Percentiles rank a stretch among this genome's conserved stretches.
Conservation (phyloP, 1,284 basidiomycete genomes). For the Ceratobasidium sp. region DNA sequence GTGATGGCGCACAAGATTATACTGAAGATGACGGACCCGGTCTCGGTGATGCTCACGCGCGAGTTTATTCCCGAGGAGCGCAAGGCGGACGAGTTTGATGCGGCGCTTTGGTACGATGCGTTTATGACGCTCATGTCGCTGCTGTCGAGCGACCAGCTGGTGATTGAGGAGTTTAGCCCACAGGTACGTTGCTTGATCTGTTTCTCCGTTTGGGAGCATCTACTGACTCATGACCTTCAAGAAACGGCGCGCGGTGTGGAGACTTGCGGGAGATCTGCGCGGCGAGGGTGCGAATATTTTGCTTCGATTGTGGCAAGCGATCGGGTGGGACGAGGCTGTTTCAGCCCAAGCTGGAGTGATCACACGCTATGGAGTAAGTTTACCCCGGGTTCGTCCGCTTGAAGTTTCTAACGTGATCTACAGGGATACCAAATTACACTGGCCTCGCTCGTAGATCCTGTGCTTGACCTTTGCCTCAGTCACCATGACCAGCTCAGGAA, state of each 20-base stretch:
- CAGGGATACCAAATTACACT: slow-evolving; percentile 88
- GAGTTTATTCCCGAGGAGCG: slow-evolving; percentile 82
- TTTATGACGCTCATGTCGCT: slow-evolving; percentile 87
- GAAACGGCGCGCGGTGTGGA: slow-evolving; percentile 96
- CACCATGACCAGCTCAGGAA: slow-evolving; percentile 93
- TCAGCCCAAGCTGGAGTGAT: slow-evolving; percentile 61
- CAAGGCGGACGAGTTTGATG: slow-evolving; percentile 75
- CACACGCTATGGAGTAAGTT: slow-evolving; percentile 72
- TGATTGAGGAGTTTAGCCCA: slow-evolving; percentile 94
- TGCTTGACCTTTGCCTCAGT: slow-evolving; percentile 93
- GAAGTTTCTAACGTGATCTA: slow-evolving; percentile 41
- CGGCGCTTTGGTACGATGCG: slow-evolving; percentile 83
- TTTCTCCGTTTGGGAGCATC: slow-evolving; percentile 19
- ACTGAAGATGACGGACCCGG: slow-evolving; percentile 88
- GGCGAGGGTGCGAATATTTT: slow-evolving; percentile 92
- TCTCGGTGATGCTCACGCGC: slow-evolving; percentile 80
- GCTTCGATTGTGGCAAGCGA: slow-evolving; percentile 86
- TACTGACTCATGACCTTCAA: slow-evolving; percentile 57
- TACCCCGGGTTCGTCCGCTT: neutral
- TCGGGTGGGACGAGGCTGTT: slow-evolving; percentile 79
- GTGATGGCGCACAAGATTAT: slow-evolving; percentile 90
- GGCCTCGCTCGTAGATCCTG: slow-evolving; percentile 88
- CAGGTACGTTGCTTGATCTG: slow-evolving; percentile 67
- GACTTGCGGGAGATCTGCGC: slow-evolving; percentile 92
- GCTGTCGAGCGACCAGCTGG: slow-evolving; percentile 88